phyloP scores from a whole-genome alignment of 2,329 filamentous ascomycete genomes.

The Aureobasidium zeae region DNA sequence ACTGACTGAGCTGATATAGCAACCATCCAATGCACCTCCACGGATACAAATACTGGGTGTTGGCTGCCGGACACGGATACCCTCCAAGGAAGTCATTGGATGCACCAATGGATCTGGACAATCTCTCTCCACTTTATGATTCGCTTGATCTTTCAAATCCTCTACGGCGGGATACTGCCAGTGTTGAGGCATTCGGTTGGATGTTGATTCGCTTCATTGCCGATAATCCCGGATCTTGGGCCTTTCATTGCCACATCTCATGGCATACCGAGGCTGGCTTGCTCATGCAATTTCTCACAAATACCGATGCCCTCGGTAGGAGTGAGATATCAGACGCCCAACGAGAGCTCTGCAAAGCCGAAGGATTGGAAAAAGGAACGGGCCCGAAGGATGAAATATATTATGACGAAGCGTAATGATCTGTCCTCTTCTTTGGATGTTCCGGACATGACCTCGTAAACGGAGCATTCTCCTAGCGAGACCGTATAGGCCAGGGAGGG shows the following conservation, averaged over 20 bases:
- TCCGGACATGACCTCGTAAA: no score
- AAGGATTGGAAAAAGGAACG: constrained; percentile 41
- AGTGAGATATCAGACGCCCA: constrained; percentile 40
- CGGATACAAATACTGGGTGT: constrained; percentile 31
- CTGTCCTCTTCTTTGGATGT: no score
- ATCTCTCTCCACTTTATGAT: constrained; percentile 25
- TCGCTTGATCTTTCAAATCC: constrained; percentile 34
- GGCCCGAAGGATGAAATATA: constrained; percentile 40
- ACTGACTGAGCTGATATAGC: neutral
- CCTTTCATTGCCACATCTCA: constrained; percentile 50
- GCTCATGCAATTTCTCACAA: constrained; percentile 50
- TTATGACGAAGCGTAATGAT: constrained; percentile 12
- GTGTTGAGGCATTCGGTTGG: constrained; percentile 48
- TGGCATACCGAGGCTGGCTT: constrained; percentile 53
- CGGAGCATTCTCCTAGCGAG: no score
- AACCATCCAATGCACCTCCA: constrained; percentile 30
- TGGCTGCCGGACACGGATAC: constrained; percentile 29
- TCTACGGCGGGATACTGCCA: constrained; percentile 45
- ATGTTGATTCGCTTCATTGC: constrained; percentile 45
- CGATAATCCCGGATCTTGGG: constrained; percentile 51
- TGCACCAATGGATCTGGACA: constrained; percentile 21
- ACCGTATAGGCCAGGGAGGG: no score
- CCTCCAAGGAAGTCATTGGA: constrained; percentile 22
- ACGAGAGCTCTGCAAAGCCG: constrained; percentile 37
- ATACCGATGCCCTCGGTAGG: constrained; percentile 37